Percentiles rank a stretch among this genome's conserved stretches.
These are phyloP conservation scores for Penicillium tannophilum DNA, from an alignment of 495 filamentous ascomycete genomes.

Conservation along the genomic window DNA sequence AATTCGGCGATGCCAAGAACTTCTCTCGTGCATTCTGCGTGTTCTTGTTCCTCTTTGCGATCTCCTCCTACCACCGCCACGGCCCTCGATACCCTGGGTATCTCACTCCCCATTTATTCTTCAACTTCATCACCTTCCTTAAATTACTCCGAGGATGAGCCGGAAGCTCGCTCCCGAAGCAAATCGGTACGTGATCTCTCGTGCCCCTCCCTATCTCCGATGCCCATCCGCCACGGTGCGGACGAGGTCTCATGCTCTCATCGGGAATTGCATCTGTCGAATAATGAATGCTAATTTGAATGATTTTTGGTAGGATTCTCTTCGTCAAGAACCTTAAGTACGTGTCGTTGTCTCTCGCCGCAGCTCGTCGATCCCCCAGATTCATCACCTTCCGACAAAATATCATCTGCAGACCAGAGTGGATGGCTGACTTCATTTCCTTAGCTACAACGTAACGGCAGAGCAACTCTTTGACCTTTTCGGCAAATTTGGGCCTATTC, in stretches of 20 bases:
- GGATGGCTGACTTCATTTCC: slow-evolving; percentile 15
- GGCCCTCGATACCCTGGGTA: slow-evolving; percentile 31
- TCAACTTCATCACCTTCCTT: slow-evolving; percentile 9
- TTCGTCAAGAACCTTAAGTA: slow-evolving; percentile 98
- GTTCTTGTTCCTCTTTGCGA: slow-evolving; percentile 22
- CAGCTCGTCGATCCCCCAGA: slow-evolving; percentile 5
- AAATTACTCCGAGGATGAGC: slow-evolving; percentile 47
- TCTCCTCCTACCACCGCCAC: slow-evolving; percentile 19
- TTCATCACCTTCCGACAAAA: slow-evolving; percentile 5
- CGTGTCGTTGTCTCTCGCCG: slow-evolving; percentile 28
- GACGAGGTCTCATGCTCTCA: slow-evolving; percentile 7
- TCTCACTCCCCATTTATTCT: slow-evolving; percentile 22
- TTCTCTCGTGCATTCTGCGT: slow-evolving; percentile 27
- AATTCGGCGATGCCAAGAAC: slow-evolving; percentile 33
- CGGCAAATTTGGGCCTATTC: slow-evolving; percentile 90
- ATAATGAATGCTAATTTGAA: slow-evolving; percentile 26
- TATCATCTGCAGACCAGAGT: slow-evolving; percentile 1
- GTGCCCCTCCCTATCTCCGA: slow-evolving; percentile 35
- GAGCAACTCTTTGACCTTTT: slow-evolving; percentile 95
- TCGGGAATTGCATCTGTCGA: background rate
- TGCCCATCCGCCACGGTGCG: slow-evolving; percentile 10
- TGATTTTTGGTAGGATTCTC: slow-evolving; percentile 67
- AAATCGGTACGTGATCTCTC: slow-evolving; percentile 70
- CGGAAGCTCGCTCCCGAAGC: slow-evolving; percentile 93
- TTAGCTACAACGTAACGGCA: slow-evolving; percentile 90